Conservation (phyloP, 768 basidiomycete species). For the Russula sp. region DNA sequence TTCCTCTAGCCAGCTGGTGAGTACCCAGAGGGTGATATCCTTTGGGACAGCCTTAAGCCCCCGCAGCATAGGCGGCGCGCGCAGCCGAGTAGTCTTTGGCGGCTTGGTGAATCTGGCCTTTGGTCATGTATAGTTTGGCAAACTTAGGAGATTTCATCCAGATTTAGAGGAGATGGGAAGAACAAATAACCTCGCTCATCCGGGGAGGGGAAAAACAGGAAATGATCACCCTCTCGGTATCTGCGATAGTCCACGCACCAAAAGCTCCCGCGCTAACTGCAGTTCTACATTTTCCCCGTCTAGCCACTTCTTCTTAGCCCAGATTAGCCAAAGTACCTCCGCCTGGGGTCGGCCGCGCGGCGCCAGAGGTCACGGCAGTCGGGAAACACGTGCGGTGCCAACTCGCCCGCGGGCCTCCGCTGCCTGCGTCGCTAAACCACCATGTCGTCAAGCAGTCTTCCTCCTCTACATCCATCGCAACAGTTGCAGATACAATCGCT, state of each 20-base stretch:
- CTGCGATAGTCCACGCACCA: constrained; percentile 84
- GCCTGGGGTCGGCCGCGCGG: constrained; percentile 92
- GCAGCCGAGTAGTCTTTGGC: constrained; percentile 57
- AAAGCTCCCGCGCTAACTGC: constrained; percentile 76
- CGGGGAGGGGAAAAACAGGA: background rate
- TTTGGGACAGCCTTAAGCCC: constrained; percentile 86
- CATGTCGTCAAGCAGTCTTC: constrained; percentile 77
- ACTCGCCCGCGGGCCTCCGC: constrained; percentile 68
- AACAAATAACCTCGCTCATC: constrained; percentile 4
- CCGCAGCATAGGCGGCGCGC: constrained; percentile 75
- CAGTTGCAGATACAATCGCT: constrained; percentile 91
- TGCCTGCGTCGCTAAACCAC: constrained; percentile 84
- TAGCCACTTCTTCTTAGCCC: constrained; percentile 96
- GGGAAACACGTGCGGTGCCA: constrained; percentile 81
- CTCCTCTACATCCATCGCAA: constrained; percentile 92
- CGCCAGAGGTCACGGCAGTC: constrained; percentile 84
- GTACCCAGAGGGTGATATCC: constrained; percentile 80
- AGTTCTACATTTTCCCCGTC: constrained; percentile 87
- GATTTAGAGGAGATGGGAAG: constrained; percentile 47
- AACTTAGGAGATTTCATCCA: constrained; percentile 99
- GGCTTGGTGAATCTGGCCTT: constrained; percentile 82
- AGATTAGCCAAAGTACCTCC: constrained; percentile 96
- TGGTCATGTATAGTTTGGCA: constrained; percentile 93
- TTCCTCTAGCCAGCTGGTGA: constrained; percentile 86
- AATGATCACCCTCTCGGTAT: constrained; percentile 75